Evolutionary conservation across 2,329 filamentous ascomycete genomes (phyloP), one percentile per base, ranked within the genome.

Genomic region (Drechslerella coelobrocha): DNA sequence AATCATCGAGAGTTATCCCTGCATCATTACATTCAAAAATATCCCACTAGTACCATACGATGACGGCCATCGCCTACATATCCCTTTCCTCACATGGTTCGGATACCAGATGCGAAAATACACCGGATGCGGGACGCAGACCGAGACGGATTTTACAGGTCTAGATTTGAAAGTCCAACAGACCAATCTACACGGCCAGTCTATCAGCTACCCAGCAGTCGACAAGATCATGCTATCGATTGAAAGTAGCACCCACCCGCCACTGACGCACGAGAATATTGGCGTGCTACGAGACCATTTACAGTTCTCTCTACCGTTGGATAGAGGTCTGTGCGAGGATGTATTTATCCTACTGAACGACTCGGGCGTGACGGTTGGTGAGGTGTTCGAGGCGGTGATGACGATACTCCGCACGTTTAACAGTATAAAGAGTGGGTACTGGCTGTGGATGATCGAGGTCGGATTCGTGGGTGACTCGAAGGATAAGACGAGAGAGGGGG

Each of bases 391-490:
- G 3, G 26, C 23, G 9, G 29, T 60, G 0, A 17, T 60, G 8
- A 29, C 3, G 6, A n/a, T 59, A 19, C 14, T 66, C 0, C 0
- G 3, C 1, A 41, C 24, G 0, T 66, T 59, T 19, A 23, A 59
- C 21, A 23, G 26, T 7, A 31, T 54, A 4, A 66, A 66, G 9
- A 29, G 3, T 1, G 1, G 1, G 0, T 66, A 53, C 34, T 53
- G 52, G 61, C 37, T 66, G 2, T 66, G 61, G 61, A 48, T 48
- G 47, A 41, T 66, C 21, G 61, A 66, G 19, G 19, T 66, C 34
- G 61, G 61, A 6, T 54, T 66, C 29, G 2, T 45, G 8, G 47
- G 45, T 19, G 52, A 45, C 2, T 21, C 1, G 1, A 31, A 19
- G 19, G 61, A 66, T n/a, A n/a, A n/a, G n/a, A n/a, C n/a, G n/a